A percentile compares a stretch with the other conserved stretches of the same genome.
Conservation (phyloP, 1,284 basidiomycete genomes). For the Lignosus rhinocerotis region DNA sequence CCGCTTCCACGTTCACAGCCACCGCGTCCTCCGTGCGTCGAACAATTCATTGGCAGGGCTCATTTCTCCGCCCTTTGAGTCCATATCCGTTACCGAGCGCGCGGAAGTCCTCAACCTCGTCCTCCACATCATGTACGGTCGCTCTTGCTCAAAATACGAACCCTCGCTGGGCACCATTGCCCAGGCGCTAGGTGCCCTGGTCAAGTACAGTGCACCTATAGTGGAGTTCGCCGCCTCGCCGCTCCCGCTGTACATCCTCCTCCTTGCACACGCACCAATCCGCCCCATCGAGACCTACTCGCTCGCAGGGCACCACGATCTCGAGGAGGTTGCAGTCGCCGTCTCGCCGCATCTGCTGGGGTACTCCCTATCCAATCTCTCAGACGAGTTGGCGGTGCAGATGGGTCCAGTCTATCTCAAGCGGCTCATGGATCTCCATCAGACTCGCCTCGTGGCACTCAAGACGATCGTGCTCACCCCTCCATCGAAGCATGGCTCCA, state of each 20-base stretch:
- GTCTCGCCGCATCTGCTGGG: conserved; percentile 36
- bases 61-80: conserved; percentile 27
- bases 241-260: conserved; percentile 27
- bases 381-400: conserved; percentile 32
- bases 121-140: conserved; percentile 34
- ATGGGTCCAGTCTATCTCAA: conserved; percentile 41
- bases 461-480: conserved; percentile 35
- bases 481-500: conserved; percentile 32
- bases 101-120: conserved; percentile 29
- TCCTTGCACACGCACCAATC: conserved; percentile 31
- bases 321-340: conserved; percentile 35
- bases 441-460: conserved; percentile 35
- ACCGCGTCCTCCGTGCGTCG: conserved; percentile 32
- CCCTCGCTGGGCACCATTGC: conserved; percentile 27
- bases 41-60: conserved; percentile 33
- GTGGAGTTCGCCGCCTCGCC: conserved; percentile 14
- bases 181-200: conserved; percentile 26
- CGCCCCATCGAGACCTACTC: conserved; percentile 37
- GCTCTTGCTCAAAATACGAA: conserved; percentile 28
- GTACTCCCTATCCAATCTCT: conserved; percentile 29
- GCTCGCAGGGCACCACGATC: conserved; percentile 33
- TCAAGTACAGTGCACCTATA: conserved; percentile 30
- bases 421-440: conserved; percentile 39
- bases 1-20: conserved; percentile 48
- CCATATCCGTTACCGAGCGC: conserved; percentile 24